Evolutionary conservation across 148 eudicot genomes (phyloP).

Genomic region (Silene latifolia): DNA sequence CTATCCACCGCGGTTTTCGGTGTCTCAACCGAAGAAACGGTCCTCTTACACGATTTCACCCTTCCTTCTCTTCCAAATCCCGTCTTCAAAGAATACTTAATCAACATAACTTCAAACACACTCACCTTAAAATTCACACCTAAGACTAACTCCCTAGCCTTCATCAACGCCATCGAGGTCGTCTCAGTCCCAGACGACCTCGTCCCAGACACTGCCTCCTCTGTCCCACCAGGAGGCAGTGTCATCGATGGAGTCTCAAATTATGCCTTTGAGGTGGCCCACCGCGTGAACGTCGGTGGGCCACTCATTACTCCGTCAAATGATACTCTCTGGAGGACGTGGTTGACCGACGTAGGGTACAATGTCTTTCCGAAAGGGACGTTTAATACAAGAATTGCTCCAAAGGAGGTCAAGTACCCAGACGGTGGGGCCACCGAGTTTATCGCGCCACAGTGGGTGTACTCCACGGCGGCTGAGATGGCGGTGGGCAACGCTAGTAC

Average conservation of each 20-base stretch:
- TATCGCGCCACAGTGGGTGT: conserved; percentile 51
- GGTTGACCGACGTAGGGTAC: conserved; percentile 40
- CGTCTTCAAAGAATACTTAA: conserved; percentile 50
- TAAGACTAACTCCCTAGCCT: conserved; percentile 44
- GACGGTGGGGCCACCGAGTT: conserved; percentile 41
- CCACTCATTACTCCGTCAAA: conserved; percentile 43
- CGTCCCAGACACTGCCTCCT: conserved; percentile 34
- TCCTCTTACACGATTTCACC: conserved; percentile 50
- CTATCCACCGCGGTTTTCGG: conserved; percentile 39
- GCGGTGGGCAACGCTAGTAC: conserved; percentile 30
- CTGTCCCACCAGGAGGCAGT: conserved; percentile 26
- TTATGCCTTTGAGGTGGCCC: conserved; percentile 38
- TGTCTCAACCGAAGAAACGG: conserved; percentile 41
- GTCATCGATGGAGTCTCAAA: conserved; percentile 18
- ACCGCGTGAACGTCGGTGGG: conserved; percentile 55
- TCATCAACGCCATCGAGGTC: conserved; percentile 58
- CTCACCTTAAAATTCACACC: conserved; percentile 49
- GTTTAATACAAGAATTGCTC: conserved; percentile 24
- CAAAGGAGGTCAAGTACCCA: conserved; percentile 34
- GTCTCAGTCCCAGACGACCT: conserved; percentile 47
- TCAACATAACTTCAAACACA: conserved; percentile 38
- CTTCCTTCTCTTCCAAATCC: conserved; percentile 8
- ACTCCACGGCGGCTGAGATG: conserved; percentile 48
- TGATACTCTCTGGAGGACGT: conserved; percentile 53
- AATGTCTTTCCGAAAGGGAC: conserved; percentile 42